A percentile compares a stretch with the other conserved stretches of the same genome.
Conservation (phyloP, 345 rosid genomes). For the Gossypium mustelinum region DNA sequence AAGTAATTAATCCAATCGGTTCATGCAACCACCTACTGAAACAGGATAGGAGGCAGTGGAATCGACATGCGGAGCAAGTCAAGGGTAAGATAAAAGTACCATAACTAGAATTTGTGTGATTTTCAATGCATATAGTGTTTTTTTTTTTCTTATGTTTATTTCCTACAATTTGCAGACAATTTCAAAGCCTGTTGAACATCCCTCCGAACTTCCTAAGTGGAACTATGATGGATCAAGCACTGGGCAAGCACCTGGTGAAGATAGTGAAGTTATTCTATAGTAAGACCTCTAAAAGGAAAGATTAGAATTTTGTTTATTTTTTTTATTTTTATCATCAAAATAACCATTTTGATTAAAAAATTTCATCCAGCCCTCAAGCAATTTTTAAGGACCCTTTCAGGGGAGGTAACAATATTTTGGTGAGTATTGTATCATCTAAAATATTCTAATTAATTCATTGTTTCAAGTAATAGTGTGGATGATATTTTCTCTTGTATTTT, state of each 20-base stretch:
- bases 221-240: conserved; percentile 99
- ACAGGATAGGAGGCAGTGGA: conserved; percentile 81
- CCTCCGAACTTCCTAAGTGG: conserved; percentile 98
- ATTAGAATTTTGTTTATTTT: neutral
- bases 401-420: conserved; percentile 95
- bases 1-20: neutral
- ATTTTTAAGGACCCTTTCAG: conserved; percentile 96
- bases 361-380: conserved; percentile 77
- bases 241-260: conserved; percentile 76
- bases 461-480: neutral
- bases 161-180: conserved; percentile 48
- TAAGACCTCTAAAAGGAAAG: conserved; percentile 36
- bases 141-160: conserved; percentile 14
- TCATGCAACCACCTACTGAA: neutral
- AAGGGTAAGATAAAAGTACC: conserved; percentile 46
- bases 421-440: conserved; percentile 27
- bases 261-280: conserved; percentile 97
- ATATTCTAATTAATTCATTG: neutral
- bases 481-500: conserved; percentile 10
- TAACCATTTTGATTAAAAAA: conserved; percentile 10
- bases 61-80: conserved; percentile 74
- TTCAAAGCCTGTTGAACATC: conserved; percentile 79
- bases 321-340: neutral
- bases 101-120: conserved; percentile 9
- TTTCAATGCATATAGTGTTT: neutral